Conservation (phyloP, 2,329 filamentous ascomycete species). For the Cercospora zeae-maydis region DNA sequence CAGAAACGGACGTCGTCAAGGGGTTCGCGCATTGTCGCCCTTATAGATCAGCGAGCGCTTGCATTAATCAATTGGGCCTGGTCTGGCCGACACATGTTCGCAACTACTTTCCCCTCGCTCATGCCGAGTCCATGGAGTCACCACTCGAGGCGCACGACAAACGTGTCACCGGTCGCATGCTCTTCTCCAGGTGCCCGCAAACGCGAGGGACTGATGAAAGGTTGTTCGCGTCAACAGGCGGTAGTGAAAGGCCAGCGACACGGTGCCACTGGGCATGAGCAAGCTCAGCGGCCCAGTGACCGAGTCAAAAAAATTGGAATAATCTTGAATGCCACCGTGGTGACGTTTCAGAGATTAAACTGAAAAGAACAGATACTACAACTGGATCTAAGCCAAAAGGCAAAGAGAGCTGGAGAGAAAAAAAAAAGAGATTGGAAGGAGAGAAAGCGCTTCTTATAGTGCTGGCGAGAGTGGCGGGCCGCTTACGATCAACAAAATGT, state of each 20-base stretch:
- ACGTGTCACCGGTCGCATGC: not conserved
- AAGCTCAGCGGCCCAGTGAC: constrained; percentile 7
- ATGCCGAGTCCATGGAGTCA: not conserved
- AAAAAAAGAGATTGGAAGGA: not conserved
- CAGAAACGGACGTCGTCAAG: not conserved
- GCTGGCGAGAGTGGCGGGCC: not conserved
- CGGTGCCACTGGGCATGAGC: not conserved
- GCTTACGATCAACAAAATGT: not conserved
- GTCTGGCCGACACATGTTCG: not conserved
- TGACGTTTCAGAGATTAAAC: constrained; percentile 10
- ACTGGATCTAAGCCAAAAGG: constrained; percentile 16
- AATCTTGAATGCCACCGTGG: constrained; percentile 5
- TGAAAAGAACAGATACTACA: constrained; percentile 12
- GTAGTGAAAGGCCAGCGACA: constrained; percentile 10
- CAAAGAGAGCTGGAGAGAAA: constrained; percentile 11
- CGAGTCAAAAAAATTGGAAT: constrained; percentile 8
- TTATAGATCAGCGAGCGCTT: constrained; percentile 10
- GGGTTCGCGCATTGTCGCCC: not conserved
- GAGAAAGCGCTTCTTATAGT: not conserved
- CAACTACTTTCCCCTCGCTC: not conserved
- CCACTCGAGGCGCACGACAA: not conserved
- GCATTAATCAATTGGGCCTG: not conserved
- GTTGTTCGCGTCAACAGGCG: constrained; percentile 8
- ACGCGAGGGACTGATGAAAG: constrained; percentile 8
- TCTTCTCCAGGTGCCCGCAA: constrained; percentile 11